A percentile compares a stretch with the other conserved stretches of the same genome.
phyloP scores from a whole-genome alignment of 345 rosid genomes.

The Eucalyptus melliodora region DNA sequence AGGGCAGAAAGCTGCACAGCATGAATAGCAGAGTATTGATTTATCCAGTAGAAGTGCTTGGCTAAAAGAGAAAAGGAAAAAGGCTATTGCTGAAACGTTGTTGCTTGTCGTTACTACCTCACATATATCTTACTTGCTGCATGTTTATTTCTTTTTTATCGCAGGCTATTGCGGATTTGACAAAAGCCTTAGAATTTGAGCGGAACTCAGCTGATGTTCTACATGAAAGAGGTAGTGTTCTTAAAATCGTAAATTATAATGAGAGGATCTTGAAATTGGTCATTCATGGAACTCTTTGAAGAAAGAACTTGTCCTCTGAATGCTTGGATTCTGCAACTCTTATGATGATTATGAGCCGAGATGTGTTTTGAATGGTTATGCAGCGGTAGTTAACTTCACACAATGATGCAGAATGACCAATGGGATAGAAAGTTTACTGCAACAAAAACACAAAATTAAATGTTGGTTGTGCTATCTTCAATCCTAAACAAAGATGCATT shows the following conservation, averaged over 20 bases:
- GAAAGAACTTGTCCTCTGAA: background rate
- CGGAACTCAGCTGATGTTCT: conserved; percentile 79
- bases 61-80: background rate
- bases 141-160: conserved; percentile 2
- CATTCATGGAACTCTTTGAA: background rate
- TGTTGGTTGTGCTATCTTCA: background rate
- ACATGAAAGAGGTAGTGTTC: conserved; percentile 81
- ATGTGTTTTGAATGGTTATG: background rate
- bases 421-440: background rate
- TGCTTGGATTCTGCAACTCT: background rate
- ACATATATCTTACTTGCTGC: background rate
- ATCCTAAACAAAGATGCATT: background rate
- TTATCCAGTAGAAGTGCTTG: background rate
- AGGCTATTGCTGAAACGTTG: background rate
- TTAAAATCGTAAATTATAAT: background rate
- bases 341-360: background rate
- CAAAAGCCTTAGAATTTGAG: conserved; percentile 83
- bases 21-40: background rate
- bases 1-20: background rate
- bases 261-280: background rate
- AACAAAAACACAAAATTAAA: background rate
- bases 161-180: conserved; percentile 90
- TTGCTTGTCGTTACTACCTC: background rate
- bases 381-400: background rate
- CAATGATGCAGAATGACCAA: background rate